Percentiles rank a stretch among this genome's conserved stretches.
Evolutionary conservation across 768 basidiomycete species (phyloP).

Genomic region (Phylloporus sp.): DNA sequence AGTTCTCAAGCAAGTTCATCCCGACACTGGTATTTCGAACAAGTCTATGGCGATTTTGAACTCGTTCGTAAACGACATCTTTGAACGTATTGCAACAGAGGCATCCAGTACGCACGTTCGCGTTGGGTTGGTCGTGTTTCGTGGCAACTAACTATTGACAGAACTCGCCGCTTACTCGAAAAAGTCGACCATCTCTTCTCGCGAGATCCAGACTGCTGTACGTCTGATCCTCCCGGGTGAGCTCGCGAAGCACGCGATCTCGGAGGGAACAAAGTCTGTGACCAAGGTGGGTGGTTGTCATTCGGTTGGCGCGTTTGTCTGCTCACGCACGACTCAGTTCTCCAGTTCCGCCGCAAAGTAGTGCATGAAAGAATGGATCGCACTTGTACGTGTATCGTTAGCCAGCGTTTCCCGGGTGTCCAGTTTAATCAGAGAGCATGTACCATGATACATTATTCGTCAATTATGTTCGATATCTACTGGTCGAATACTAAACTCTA

Average conservation of each 20-base stretch:
- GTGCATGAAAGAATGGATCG: constrained; percentile 6
- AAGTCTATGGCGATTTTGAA: constrained; percentile 97
- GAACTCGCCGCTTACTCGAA: constrained; percentile 97
- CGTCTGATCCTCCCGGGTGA: constrained; percentile 96
- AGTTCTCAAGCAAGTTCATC: constrained; percentile 97
- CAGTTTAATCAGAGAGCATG: constrained; percentile 16
- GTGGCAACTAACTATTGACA: constrained; percentile 24
- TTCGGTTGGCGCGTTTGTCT: not conserved
- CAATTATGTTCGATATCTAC: constrained; percentile 9
- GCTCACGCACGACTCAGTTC: constrained; percentile 43
- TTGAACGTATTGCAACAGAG: constrained; percentile 88
- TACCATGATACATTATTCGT: constrained; percentile 19
- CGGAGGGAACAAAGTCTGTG: constrained; percentile 91
- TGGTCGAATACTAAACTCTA: not conserved
- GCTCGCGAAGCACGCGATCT: constrained; percentile 69
- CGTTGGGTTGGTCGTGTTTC: not conserved
- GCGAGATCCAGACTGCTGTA: constrained; percentile 96
- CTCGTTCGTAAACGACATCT: constrained; percentile 94
- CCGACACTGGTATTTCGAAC: constrained; percentile 99
- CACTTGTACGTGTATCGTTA: constrained; percentile 25
- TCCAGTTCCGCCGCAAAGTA: constrained; percentile 71
- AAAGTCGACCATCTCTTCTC: constrained; percentile 97
- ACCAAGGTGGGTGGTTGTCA: constrained; percentile 56
- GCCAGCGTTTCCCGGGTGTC: constrained; percentile 18
- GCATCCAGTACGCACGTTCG: constrained; percentile 62